phyloP scores from a whole-genome alignment of 2,329 filamentous ascomycete genomes.

The Emmonsia crescens region DNA sequence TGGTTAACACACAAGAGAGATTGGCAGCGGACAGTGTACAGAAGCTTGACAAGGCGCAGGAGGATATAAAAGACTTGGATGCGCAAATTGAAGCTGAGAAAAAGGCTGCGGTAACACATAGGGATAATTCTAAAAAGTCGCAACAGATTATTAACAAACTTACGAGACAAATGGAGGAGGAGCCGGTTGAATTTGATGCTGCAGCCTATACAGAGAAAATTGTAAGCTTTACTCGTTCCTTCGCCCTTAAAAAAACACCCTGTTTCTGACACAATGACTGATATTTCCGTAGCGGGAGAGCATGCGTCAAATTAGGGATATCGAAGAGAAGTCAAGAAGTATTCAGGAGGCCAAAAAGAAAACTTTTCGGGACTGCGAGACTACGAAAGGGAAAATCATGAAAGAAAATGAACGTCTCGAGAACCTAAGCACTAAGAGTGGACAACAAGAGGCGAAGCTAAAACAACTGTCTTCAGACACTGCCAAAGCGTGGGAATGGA shows the following conservation, averaged over 20 bases:
- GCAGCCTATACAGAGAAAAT: constrained; percentile 61
- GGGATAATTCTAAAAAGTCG: constrained; percentile 41
- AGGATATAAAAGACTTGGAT: constrained; percentile 27
- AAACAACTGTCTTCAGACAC: constrained; percentile 51
- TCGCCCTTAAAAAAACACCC: too few species aligned
- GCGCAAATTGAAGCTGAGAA: constrained; percentile 41
- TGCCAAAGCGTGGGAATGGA: constrained; percentile 66
- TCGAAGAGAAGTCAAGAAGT: constrained; percentile 30
- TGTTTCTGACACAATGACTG: constrained; percentile 17
- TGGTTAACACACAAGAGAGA: constrained; percentile 45
- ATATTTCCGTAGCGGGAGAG: constrained; percentile 43
- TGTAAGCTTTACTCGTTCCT: constrained; percentile 37
- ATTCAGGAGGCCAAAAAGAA: constrained; percentile 29
- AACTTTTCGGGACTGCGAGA: constrained; percentile 23
- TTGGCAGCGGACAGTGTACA: constrained; percentile 32
- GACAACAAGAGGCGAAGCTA: constrained; percentile 61
- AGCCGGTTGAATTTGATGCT: constrained; percentile 57
- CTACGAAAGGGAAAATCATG: constrained; percentile 28
- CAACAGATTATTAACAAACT: constrained; percentile 50
- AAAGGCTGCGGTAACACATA: constrained; percentile 41
- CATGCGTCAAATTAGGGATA: constrained; percentile 29
- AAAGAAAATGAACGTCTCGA: constrained; percentile 41
- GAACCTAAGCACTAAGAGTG: constrained; percentile 60
- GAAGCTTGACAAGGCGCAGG: constrained; percentile 31
- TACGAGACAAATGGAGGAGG: constrained; percentile 52